A percentile compares a stretch with the other conserved stretches of the same genome.
These are phyloP conservation scores for Apiospora kogelbergensis DNA, from an alignment of 2,329 filamentous ascomycete species.

Conservation along the genomic window DNA sequence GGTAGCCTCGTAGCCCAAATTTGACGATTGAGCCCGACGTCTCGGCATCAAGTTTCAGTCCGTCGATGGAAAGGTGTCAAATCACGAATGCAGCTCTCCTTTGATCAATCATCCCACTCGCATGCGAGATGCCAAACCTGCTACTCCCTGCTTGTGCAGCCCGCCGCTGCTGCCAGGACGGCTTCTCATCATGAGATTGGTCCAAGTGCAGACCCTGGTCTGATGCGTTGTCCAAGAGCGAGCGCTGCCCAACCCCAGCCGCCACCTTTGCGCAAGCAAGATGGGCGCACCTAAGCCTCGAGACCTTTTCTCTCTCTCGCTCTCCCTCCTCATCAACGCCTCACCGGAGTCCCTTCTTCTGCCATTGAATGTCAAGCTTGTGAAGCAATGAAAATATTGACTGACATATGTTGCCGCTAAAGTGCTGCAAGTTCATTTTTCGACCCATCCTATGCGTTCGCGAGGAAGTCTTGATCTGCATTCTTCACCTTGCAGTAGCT, in stretches of 20 bases:
- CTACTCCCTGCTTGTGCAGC: slow-evolving; percentile 14
- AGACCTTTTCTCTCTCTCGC: background rate
- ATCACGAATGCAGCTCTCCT: background rate
- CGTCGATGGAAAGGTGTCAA: background rate
- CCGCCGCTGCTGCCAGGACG: slow-evolving; percentile 12
- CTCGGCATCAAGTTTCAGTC: background rate
- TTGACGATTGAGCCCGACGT: background rate
- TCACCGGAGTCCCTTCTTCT: background rate
- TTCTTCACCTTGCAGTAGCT: background rate
- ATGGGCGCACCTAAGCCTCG: background rate
- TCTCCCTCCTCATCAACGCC: background rate
- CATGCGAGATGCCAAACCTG: slow-evolving; percentile 6
- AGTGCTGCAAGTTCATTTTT: background rate
- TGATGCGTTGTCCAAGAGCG: slow-evolving; percentile 9
- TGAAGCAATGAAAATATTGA: background rate
- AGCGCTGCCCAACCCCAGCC: slow-evolving; percentile 9
- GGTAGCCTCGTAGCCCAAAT: background rate
- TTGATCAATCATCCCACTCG: slow-evolving; percentile 1
- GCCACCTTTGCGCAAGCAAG: background rate
- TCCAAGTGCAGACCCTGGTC: slow-evolving; percentile 5
- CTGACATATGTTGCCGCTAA: background rate
- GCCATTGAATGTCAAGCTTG: background rate
- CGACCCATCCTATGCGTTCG: background rate
- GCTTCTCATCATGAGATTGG: slow-evolving; percentile 3
- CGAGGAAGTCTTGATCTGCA: background rate